Evolutionary conservation across 2,329 filamentous ascomycete genomes (phyloP).

Genomic region (Neoarthrinium moseri): DNA sequence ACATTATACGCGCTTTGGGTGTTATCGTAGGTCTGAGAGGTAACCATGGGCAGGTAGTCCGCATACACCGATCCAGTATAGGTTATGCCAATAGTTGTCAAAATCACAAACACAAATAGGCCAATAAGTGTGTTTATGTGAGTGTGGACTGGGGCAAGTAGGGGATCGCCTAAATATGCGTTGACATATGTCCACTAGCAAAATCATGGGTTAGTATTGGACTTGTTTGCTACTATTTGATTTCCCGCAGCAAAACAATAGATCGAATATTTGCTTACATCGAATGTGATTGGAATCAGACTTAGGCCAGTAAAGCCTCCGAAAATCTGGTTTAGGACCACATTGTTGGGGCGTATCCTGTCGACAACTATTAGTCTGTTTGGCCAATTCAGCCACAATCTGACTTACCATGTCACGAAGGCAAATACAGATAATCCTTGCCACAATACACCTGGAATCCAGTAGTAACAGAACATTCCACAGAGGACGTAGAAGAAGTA

Average conservation of each 20-base stretch:
- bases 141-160: slow-evolving; percentile 32
- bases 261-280: slow-evolving; percentile 16
- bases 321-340: slow-evolving; percentile 46
- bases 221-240: no score
- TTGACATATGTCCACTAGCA: slow-evolving; percentile 34
- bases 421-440: slow-evolving; percentile 47
- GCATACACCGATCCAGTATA: slow-evolving; percentile 45
- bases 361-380: not conserved
- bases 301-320: slow-evolving; percentile 43
- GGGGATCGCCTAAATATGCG: slow-evolving; percentile 32
- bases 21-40: slow-evolving; percentile 56
- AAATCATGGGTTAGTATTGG: no score
- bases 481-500: slow-evolving; percentile 42
- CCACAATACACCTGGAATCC: slow-evolving; percentile 50
- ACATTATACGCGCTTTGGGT: slow-evolving; percentile 51
- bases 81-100: slow-evolving; percentile 45
- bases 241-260: not conserved
- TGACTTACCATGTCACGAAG: slow-evolving; percentile 39
- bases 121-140: slow-evolving; percentile 43
- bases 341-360: slow-evolving; percentile 42
- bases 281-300: slow-evolving; percentile 43
- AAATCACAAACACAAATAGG: slow-evolving; percentile 36
- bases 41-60: slow-evolving; percentile 55
- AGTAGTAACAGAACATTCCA: slow-evolving; percentile 50
- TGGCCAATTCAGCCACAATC: no score